These are phyloP conservation scores for Capronia americana DNA, from an alignment of 2,329 filamentous ascomycete species.

Conservation along the genomic window DNA sequence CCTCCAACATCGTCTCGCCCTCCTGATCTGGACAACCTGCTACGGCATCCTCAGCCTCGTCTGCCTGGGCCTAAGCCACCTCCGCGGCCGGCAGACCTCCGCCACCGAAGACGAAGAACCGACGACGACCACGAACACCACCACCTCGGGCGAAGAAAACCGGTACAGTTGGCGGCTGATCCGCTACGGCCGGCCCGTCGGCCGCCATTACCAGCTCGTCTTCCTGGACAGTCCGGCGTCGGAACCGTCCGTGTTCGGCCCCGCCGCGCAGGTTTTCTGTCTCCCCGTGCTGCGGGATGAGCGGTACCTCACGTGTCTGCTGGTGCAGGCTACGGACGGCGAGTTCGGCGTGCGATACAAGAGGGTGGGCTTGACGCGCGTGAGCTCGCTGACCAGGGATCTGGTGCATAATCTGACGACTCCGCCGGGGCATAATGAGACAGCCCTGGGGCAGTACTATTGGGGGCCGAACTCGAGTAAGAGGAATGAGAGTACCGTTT, in stretches of 20 bases:
- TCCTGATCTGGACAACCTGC: not conserved
- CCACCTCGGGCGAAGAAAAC: not conserved
- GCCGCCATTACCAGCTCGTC: slow-evolving; percentile 8
- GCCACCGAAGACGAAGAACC: not conserved
- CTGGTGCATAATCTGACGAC: slow-evolving; percentile 4
- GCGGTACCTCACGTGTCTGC: slow-evolving; percentile 15
- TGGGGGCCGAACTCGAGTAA: slow-evolving; percentile 10
- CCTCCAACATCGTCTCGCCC: not conserved
- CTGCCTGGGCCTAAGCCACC: not conserved
- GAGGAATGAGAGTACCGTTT: slow-evolving; percentile 23
- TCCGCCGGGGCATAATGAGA: slow-evolving; percentile 15
- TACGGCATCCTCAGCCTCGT: not conserved
- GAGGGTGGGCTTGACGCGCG: slow-evolving; percentile 18
- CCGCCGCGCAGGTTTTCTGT: slow-evolving; percentile 18
- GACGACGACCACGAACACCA: not conserved
- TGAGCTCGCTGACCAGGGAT: slow-evolving; percentile 4
- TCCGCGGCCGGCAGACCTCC: not conserved
- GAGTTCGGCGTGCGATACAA: slow-evolving; percentile 21
- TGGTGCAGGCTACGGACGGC: slow-evolving; percentile 23
- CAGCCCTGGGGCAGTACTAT: slow-evolving; percentile 12
- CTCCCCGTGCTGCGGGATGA: slow-evolving; percentile 12
- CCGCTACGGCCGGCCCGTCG: slow-evolving; percentile 9
- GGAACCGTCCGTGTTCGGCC: slow-evolving; percentile 23
- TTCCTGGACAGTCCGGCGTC: slow-evolving; percentile 23
- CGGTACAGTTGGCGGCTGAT: slow-evolving; percentile 22